phyloP scores from a whole-genome alignment of 2,329 filamentous ascomycete species.

The Pyrenochaeta sp. region DNA sequence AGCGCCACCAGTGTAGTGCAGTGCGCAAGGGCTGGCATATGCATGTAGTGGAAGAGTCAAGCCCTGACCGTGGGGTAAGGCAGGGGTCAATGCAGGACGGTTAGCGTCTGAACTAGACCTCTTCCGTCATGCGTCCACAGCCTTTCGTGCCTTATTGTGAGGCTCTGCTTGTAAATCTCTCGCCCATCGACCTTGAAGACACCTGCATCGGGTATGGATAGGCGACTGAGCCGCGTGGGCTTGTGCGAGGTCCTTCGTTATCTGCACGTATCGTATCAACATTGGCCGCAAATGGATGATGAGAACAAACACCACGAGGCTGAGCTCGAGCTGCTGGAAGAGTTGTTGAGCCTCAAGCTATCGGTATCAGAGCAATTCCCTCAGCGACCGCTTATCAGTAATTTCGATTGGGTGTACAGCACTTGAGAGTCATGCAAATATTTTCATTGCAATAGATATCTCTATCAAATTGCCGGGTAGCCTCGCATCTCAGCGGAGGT shows the following conservation, averaged over 20 bases:
- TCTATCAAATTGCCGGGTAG: constrained; percentile 15
- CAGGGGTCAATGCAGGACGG: not conserved
- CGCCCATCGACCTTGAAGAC: not conserved
- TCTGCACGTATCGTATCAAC: not conserved
- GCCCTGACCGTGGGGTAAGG: no score
- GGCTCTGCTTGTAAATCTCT: not conserved
- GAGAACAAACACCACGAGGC: not conserved
- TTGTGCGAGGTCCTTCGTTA: not conserved
- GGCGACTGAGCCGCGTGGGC: not conserved
- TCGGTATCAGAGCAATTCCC: not conserved
- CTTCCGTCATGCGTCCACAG: not conserved
- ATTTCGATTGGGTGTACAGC: not conserved
- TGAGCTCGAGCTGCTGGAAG: not conserved
- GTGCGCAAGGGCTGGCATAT: no score
- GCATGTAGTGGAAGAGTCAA: no score
- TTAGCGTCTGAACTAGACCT: not conserved
- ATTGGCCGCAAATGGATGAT: not conserved
- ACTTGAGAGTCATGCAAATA: not conserved
- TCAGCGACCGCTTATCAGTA: not conserved
- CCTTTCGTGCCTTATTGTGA: not conserved
- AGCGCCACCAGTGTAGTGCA: no score
- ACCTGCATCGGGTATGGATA: not conserved
- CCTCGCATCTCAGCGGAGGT: constrained; percentile 31
- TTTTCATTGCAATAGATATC: constrained; percentile 24
- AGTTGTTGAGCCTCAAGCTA: not conserved